Evolutionary conservation across 2,329 filamentous ascomycete species (phyloP).

Genomic region (Lasiodiplodia sp.): DNA sequence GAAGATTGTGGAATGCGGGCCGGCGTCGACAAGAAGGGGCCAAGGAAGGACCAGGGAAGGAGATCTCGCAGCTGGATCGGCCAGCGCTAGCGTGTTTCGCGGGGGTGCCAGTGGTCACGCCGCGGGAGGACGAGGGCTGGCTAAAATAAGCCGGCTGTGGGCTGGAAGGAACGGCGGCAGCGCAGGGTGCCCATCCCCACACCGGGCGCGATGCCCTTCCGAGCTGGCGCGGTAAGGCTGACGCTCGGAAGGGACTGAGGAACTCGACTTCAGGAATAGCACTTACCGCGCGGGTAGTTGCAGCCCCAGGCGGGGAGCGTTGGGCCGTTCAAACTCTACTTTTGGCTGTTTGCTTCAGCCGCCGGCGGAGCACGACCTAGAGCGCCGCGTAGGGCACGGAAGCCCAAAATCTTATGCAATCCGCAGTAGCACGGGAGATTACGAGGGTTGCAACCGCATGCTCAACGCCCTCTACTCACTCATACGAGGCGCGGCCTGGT

Average conservation of each 20-base stretch:
- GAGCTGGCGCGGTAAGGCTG: slow-evolving; percentile 7
- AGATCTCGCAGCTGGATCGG: background rate
- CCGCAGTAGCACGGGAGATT: slow-evolving; percentile 3
- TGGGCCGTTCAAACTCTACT: too few species aligned
- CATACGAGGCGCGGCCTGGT: slow-evolving; percentile 2
- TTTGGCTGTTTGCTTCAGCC: too few species aligned
- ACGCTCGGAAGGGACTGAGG: background rate
- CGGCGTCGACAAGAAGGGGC: background rate
- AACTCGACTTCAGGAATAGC: too few species aligned
- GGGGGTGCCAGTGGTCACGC: background rate
- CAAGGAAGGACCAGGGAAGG: slow-evolving; percentile 13
- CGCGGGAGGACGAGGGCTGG: background rate
- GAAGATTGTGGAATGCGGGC: slow-evolving; percentile 9
- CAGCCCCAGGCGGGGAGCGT: too few species aligned
- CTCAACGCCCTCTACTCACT: background rate
- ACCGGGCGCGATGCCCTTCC: background rate
- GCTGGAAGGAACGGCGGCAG: background rate
- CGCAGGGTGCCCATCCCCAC: slow-evolving; percentile 4
- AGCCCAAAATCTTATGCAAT: too few species aligned
- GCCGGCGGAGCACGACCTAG: too few species aligned
- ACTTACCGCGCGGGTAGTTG: too few species aligned
- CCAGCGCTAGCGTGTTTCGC: slow-evolving; percentile 14
- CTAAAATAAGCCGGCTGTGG: background rate
- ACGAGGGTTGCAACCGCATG: background rate
- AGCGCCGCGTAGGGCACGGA: too few species aligned